phyloP scores from a whole-genome alignment of 1,284 basidiomycete genomes.

The Rhodotorula sp. region DNA sequence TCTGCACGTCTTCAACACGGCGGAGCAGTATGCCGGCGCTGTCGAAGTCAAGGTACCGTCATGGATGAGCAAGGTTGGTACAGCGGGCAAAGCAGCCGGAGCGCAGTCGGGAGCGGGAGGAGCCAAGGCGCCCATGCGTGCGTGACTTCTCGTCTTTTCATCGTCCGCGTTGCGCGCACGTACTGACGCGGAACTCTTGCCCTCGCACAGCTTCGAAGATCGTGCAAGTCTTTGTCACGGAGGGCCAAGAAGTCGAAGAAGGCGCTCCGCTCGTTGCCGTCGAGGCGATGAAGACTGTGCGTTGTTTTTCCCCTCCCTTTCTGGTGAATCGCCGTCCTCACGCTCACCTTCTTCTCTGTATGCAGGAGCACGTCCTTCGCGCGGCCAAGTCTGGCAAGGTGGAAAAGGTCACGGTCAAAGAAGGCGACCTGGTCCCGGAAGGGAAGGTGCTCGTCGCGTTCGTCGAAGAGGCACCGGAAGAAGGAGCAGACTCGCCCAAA shows the following conservation, averaged over 20 bases:
- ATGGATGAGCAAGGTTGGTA: constrained; percentile 33
- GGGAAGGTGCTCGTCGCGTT: constrained; percentile 82
- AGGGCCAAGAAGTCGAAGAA: constrained; percentile 45
- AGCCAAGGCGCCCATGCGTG: constrained; percentile 37
- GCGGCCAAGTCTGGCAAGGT: constrained; percentile 46
- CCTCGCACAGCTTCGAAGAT: constrained; percentile 34
- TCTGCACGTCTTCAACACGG: constrained; percentile 35
- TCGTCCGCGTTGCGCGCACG: neutral
- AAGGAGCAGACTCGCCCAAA: neutral
- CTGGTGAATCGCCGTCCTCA: neutral
- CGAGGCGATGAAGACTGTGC: constrained; percentile 46
- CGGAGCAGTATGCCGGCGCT: constrained; percentile 23
- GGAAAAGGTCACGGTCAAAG: constrained; percentile 34
- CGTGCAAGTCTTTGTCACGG: constrained; percentile 48
- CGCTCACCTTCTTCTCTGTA: too few species aligned
- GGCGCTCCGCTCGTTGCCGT: constrained; percentile 49
- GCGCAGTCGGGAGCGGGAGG: constrained; percentile 11
- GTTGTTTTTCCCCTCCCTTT: neutral
- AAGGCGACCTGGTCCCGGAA: constrained; percentile 81
- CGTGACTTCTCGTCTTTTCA: neutral
- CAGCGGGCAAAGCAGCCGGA: neutral
- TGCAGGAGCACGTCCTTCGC: constrained; percentile 46
- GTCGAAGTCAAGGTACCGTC: constrained; percentile 28
- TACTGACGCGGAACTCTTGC: neutral
- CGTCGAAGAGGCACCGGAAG: constrained; percentile 13